These are phyloP conservation scores for Penicillium sp. DNA, from an alignment of 2,329 filamentous ascomycete species.

Conservation along the genomic window DNA sequence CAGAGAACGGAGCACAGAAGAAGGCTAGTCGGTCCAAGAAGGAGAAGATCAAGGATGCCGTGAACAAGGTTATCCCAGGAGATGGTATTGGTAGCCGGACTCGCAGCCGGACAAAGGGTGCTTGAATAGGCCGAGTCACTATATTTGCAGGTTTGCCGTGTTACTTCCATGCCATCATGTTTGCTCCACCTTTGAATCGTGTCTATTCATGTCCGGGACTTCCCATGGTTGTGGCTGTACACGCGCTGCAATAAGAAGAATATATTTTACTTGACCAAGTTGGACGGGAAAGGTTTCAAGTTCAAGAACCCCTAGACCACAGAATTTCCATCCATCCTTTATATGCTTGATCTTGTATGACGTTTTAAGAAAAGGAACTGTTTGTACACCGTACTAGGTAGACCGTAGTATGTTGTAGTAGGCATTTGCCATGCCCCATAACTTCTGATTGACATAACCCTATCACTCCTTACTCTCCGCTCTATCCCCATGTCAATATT, in stretches of 20 bases:
- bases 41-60: constrained; percentile 27
- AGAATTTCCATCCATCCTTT: not conserved
- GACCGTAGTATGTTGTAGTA: not conserved
- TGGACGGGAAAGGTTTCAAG: not conserved
- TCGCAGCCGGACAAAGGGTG: constrained; percentile 39
- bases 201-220: not conserved
- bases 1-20: constrained; percentile 31
- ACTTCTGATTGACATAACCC: not conserved
- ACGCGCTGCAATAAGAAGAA: not conserved
- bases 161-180: not conserved
- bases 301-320: not conserved
- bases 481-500: no score
- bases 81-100: constrained; percentile 42
- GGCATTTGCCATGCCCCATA: not conserved
- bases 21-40: constrained; percentile 36
- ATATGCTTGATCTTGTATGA: not conserved
- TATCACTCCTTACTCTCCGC: not conserved
- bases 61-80: constrained; percentile 29
- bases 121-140: constrained; percentile 2
- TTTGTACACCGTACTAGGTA: not conserved
- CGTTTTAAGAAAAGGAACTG: not conserved
- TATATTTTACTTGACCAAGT: not conserved
- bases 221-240: not conserved
- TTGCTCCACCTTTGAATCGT: not conserved
- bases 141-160: not conserved